Conservation (phyloP, 2,329 filamentous ascomycete genomes). For the Penicillium hordei region DNA sequence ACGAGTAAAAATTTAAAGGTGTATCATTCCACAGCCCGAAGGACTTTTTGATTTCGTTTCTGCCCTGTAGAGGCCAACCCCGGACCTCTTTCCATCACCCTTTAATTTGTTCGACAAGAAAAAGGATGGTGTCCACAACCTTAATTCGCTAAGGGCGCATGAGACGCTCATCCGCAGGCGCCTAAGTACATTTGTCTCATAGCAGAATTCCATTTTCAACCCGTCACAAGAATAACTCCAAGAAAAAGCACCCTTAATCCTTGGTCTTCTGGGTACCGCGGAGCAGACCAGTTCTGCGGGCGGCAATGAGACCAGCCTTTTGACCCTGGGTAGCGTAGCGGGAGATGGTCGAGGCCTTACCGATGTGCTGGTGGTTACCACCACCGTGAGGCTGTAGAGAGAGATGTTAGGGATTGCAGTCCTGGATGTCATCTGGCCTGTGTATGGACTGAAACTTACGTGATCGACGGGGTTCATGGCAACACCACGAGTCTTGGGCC, state of each 20-base stretch:
- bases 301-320: slow-evolving; percentile 99
- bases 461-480: slow-evolving; percentile 99
- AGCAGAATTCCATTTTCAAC: slow-evolving; percentile 43
- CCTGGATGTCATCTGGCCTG: neutral
- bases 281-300: slow-evolving; percentile 98
- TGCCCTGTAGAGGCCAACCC: slow-evolving; percentile 28
- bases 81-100: slow-evolving; percentile 29
- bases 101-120: slow-evolving; percentile 33
- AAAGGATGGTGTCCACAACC: slow-evolving; percentile 41
- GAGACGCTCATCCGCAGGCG: slow-evolving; percentile 41
- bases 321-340: slow-evolving; percentile 97
- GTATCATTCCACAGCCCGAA: slow-evolving; percentile 28
- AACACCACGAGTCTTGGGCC: slow-evolving; percentile 99
- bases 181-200: slow-evolving; percentile 46
- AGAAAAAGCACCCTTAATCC: slow-evolving; percentile 68
- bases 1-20: slow-evolving; percentile 25
- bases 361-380: slow-evolving; percentile 99
- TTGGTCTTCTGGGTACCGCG: slow-evolving; percentile 99
- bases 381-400: slow-evolving; percentile 72
- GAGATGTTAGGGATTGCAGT: slow-evolving; percentile 22
- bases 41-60: slow-evolving; percentile 29
- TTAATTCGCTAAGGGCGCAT: slow-evolving; percentile 43
- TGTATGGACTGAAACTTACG: slow-evolving; percentile 47
- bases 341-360: slow-evolving; percentile 99
- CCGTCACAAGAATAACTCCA: slow-evolving; percentile 60